Percentiles rank a stretch among this genome's conserved stretches.
phyloP scores from a whole-genome alignment of 2,329 filamentous ascomycete species.

The Berkeleyomyces rouxiae region DNA sequence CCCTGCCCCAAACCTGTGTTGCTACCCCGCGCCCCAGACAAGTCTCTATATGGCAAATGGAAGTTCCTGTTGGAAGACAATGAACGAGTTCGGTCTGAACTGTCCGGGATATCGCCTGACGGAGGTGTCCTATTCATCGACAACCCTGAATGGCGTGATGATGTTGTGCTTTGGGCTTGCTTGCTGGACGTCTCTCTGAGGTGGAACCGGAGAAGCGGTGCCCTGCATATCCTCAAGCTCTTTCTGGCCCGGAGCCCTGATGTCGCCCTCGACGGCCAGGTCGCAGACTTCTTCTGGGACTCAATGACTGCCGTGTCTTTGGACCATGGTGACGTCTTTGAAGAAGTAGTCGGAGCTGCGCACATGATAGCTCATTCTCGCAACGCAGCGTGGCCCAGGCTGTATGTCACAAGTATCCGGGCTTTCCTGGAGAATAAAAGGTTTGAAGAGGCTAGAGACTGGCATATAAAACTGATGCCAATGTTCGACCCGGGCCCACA shows the following conservation, averaged over 20 bases:
- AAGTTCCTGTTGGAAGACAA: constrained; percentile 9
- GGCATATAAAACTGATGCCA: constrained; percentile 31
- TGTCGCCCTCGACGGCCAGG: constrained; percentile 5
- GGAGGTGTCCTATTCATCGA: constrained; percentile 6
- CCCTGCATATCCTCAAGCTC: constrained; percentile 2
- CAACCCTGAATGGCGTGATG: constrained; percentile 5
- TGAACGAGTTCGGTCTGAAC: constrained; percentile 1
- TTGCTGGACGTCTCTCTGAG: constrained; percentile 8
- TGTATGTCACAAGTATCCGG: constrained; percentile 32
- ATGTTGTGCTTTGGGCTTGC: constrained; percentile 10
- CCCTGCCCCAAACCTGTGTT: background rate
- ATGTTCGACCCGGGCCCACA: constrained; percentile 27
- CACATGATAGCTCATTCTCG: background rate
- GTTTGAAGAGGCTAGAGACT: constrained; percentile 25
- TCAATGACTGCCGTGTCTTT: constrained; percentile 9
- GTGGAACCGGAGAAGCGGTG: constrained; percentile 9
- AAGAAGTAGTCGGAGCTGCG: background rate
- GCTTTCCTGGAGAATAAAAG: constrained; percentile 26
- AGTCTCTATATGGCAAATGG: constrained; percentile 10
- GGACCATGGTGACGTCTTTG: background rate
- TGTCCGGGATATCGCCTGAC: background rate
- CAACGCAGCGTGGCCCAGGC: constrained; percentile 27
- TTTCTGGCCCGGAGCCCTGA: constrained; percentile 6
- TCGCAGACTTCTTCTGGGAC: constrained; percentile 11
- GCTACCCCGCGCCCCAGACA: background rate